Percentiles rank a stretch among this genome's conserved stretches.
phyloP scores from a whole-genome alignment of 352 stramenopile genomes.

The Phytophthora syringae region DNA sequence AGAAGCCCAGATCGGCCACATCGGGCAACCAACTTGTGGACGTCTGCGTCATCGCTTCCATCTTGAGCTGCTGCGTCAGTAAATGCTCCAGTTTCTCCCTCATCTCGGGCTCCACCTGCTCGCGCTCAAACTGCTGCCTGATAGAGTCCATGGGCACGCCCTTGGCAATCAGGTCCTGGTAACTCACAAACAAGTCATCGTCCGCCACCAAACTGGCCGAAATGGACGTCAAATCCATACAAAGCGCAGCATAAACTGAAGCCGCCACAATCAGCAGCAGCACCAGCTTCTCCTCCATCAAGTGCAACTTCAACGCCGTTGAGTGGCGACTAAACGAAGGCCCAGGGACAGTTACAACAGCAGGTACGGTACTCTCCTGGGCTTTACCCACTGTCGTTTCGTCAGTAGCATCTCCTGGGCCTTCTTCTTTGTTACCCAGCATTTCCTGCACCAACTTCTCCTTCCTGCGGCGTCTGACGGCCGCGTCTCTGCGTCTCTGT shows the following conservation, averaged over 20 bases:
- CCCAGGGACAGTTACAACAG: constrained; percentile 2
- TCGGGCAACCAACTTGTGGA: constrained; percentile 49
- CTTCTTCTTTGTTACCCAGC: constrained; percentile 19
- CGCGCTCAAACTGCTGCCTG: constrained; percentile 72
- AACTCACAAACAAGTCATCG: constrained; percentile 61
- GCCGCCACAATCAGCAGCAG: constrained; percentile 56
- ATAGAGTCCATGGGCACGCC: constrained; percentile 71
- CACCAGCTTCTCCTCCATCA: constrained; percentile 66
- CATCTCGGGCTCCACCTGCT: constrained; percentile 57
- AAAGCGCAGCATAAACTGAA: constrained; percentile 56
- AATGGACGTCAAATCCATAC: constrained; percentile 58
- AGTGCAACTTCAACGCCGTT: constrained; percentile 55
- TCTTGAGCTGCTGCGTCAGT: constrained; percentile 47
- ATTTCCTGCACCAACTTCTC: constrained; percentile 67
- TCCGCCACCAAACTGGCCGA: constrained; percentile 49
- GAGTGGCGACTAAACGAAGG: constrained; percentile 62
- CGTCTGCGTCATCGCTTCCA: constrained; percentile 24
- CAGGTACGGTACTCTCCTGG: not conserved
- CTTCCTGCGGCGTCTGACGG: constrained; percentile 61
- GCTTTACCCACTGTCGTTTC: not conserved
- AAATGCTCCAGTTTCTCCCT: constrained; percentile 62
- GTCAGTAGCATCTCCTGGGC: no score
- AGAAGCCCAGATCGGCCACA: constrained; percentile 54
- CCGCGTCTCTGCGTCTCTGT: constrained; percentile 74
- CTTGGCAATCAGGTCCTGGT: constrained; percentile 65